Conservation (phyloP, 805 yeast species). For the Candida ficus region DNA sequence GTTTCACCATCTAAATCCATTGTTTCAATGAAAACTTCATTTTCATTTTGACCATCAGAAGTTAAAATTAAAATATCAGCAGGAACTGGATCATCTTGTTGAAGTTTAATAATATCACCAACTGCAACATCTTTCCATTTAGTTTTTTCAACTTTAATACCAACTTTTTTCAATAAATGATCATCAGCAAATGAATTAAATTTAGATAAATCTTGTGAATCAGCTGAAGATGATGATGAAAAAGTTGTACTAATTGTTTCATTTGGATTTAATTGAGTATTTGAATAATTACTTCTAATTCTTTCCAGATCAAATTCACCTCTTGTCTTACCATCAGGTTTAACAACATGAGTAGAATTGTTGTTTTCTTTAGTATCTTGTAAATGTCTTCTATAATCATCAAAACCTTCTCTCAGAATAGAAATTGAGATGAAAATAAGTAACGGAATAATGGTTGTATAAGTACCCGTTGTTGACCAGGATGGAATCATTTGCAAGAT, state of each 20-base stretch:
- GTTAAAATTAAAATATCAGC: constrained; percentile 80
- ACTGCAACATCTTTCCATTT: constrained; percentile 78
- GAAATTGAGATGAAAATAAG: constrained; percentile 83
- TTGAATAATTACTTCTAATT: constrained; percentile 12
- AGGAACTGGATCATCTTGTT: constrained; percentile 88
- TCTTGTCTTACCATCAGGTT: constrained; percentile 3
- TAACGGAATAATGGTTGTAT: constrained; percentile 88
- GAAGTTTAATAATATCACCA: constrained; percentile 76
- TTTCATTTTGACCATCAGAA: constrained; percentile 48
- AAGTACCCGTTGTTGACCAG: constrained; percentile 96
- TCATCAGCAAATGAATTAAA: constrained; percentile 27
- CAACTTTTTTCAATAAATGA: constrained; percentile 22
- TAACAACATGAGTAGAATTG: constrained; percentile 39
- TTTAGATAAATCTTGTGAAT: constrained; percentile 4
- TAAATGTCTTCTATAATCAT: constrained; percentile 82
- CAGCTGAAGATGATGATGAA: neutral
- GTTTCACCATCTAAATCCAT: constrained; percentile 99
- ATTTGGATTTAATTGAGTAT: constrained; percentile 13
- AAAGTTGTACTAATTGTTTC: too few species aligned
- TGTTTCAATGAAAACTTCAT: constrained; percentile 80
- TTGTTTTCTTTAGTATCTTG: constrained; percentile 84
- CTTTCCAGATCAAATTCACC: too few species aligned
- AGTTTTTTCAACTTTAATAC: constrained; percentile 19
- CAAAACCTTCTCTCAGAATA: constrained; percentile 88
- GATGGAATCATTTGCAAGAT: constrained; percentile 93